These are phyloP conservation scores for Fraxinus floribunda DNA, from an alignment of 305 asterid genomes.

Conservation along the genomic window DNA sequence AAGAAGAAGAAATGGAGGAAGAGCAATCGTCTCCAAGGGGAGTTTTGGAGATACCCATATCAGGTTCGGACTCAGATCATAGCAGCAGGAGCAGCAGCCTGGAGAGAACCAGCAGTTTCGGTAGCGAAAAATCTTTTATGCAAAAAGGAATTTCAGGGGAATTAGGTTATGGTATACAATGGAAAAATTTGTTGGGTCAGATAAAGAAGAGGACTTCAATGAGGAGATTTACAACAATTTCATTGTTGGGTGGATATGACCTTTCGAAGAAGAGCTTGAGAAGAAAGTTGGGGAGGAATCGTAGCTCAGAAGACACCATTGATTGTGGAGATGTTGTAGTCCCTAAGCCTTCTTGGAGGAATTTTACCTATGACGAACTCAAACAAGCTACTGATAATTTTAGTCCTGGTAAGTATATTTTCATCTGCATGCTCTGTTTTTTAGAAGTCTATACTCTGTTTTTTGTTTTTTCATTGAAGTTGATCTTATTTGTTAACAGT, in stretches of 20 bases:
- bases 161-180: conserved; percentile 45
- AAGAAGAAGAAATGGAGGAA: conserved; percentile 28
- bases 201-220: conserved; percentile 47
- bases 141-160: conserved; percentile 30
- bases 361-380: conserved; percentile 57
- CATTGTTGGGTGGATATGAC: conserved; percentile 54
- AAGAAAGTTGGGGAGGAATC: conserved; percentile 51
- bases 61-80: conserved; percentile 49
- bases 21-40: conserved; percentile 65
- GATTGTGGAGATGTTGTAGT: conserved; percentile 47
- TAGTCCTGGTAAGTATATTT: conserved; percentile 46
- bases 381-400: conserved; percentile 66
- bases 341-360: conserved; percentile 89
- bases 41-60: conserved; percentile 54
- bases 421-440: background rate
- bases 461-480: background rate
- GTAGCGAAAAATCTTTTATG: conserved; percentile 26
- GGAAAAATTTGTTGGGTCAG: conserved; percentile 62
- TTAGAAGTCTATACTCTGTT: background rate
- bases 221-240: conserved; percentile 45
- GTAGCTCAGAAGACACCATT: conserved; percentile 51
- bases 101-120: conserved; percentile 42
- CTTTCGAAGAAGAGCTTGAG: conserved; percentile 43
- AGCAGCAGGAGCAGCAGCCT: conserved; percentile 40
- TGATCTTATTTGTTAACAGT: background rate